These are phyloP conservation scores for Nitzschia palea DNA, from an alignment of 108 stramenopile species.

Conservation along the genomic window DNA sequence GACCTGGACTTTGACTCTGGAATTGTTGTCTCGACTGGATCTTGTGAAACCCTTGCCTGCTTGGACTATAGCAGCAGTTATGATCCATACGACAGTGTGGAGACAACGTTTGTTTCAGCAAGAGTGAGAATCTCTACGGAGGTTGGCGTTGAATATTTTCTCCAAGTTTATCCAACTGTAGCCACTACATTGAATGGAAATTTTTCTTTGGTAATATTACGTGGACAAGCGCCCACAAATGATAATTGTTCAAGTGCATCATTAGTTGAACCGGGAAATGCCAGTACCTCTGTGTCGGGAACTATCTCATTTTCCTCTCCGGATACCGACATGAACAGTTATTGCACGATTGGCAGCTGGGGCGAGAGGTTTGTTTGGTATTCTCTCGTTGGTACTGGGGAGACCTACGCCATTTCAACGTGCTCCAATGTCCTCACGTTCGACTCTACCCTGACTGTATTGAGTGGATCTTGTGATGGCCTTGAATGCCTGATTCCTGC, in stretches of 20 bases:
- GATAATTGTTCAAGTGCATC: constrained; percentile 7
- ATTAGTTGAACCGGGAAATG: neutral
- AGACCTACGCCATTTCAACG: neutral
- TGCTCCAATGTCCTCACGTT: constrained; percentile 6
- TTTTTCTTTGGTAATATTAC: constrained; percentile 10
- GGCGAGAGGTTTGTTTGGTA: neutral
- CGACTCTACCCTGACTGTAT: neutral
- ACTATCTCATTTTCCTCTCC: neutral
- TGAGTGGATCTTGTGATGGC: constrained; percentile 1
- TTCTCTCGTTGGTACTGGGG: neutral
- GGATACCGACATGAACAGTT: neutral
- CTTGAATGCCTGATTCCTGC: constrained; percentile 2
- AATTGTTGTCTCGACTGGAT: constrained; percentile 15
- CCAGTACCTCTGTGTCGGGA: neutral
- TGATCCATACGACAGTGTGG: neutral
- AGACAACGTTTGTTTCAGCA: neutral
- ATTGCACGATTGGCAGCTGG: neutral
- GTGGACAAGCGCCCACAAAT: neutral
- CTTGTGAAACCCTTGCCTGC: constrained; percentile 18
- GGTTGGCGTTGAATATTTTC: constrained; percentile 15
- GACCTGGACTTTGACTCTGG: constrained; percentile 14
- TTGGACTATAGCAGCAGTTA: neutral
- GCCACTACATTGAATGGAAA: neutral
- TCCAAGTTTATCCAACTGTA: constrained; percentile 11
- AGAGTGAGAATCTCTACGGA: constrained; percentile 9